These are phyloP conservation scores for Ustilago tritici DNA, from an alignment of 1,284 basidiomycete species.

Conservation along the genomic window DNA sequence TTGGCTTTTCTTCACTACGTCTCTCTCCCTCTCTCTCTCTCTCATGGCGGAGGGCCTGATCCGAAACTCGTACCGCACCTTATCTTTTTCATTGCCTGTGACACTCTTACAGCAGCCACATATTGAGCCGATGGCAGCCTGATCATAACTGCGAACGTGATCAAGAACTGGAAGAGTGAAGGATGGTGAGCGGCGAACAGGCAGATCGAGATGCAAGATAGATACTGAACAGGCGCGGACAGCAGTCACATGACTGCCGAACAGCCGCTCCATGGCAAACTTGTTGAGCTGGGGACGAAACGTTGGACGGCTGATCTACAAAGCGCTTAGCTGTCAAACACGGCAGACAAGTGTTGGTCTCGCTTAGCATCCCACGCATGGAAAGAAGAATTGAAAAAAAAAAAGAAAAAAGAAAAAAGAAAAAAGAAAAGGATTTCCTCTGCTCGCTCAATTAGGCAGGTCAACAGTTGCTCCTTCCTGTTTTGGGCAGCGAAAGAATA, in stretches of 20 bases:
- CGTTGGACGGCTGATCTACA: constrained; percentile 22
- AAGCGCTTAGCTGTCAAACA: constrained; percentile 19
- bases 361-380: constrained; percentile 5
- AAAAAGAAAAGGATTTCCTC: not conserved
- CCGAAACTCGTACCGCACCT: constrained; percentile 8
- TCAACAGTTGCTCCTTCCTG: not conserved
- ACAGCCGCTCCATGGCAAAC: not conserved
- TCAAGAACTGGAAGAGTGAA: not conserved
- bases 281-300: not conserved
- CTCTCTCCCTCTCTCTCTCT: too few relatives aligned
- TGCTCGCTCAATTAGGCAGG: constrained; percentile 3
- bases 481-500: not conserved
- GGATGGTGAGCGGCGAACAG: not conserved
- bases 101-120: too few relatives aligned
- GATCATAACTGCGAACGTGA: too few relatives aligned
- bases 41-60: constrained; percentile 2
- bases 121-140: too few relatives aligned
- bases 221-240: constrained; percentile 15
- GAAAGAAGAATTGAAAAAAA: not conserved
- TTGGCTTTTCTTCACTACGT: constrained; percentile 5
- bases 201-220: not conserved
- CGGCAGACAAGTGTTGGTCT: constrained; percentile 35
- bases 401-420: not conserved
- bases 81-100: not conserved
- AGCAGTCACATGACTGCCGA: not conserved